Conservation (phyloP, 768 basidiomycete genomes). For the Ramaria rubella region DNA sequence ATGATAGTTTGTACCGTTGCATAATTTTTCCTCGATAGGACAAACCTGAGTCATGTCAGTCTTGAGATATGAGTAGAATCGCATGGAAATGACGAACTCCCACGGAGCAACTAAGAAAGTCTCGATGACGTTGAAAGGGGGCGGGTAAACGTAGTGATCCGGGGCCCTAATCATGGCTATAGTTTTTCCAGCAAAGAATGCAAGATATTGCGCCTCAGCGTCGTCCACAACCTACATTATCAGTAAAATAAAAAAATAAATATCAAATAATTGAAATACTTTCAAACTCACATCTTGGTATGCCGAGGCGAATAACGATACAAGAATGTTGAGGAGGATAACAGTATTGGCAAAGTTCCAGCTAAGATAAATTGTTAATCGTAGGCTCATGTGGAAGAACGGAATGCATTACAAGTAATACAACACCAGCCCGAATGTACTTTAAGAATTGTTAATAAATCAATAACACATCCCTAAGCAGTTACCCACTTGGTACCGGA, state of each 20-base stretch:
- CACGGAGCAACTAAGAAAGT: conserved; percentile 72
- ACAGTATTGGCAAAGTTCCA: conserved; percentile 83
- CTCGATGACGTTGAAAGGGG: conserved; percentile 90
- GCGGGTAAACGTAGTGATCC: conserved; percentile 79
- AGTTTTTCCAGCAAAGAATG: conserved; percentile 87
- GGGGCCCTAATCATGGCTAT: conserved; percentile 80
- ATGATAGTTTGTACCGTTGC: conserved; percentile 39
- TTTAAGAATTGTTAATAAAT: neutral
- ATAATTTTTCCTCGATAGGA: conserved; percentile 48
- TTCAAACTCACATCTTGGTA: conserved; percentile 68
- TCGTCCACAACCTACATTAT: conserved; percentile 67
- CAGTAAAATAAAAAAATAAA: neutral
- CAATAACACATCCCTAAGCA: conserved; percentile 32
- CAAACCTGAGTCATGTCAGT: conserved; percentile 24
- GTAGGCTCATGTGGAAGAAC: neutral
- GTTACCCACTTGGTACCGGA: conserved; percentile 41
- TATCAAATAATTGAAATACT: neutral
- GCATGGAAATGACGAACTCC: conserved; percentile 51
- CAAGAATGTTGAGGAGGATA: conserved; percentile 86
- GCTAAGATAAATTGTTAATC: conserved; percentile 27
- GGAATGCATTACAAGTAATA: conserved; percentile 64
- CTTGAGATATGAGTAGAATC: conserved; percentile 1
- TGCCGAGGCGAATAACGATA: conserved; percentile 91
- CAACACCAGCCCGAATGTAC: conserved; percentile 49
- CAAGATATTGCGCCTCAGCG: conserved; percentile 84